A percentile compares a stretch with the other conserved stretches of the same genome.
Conservation (phyloP, 441 rosid species). For the Brassica hybrid region DNA sequence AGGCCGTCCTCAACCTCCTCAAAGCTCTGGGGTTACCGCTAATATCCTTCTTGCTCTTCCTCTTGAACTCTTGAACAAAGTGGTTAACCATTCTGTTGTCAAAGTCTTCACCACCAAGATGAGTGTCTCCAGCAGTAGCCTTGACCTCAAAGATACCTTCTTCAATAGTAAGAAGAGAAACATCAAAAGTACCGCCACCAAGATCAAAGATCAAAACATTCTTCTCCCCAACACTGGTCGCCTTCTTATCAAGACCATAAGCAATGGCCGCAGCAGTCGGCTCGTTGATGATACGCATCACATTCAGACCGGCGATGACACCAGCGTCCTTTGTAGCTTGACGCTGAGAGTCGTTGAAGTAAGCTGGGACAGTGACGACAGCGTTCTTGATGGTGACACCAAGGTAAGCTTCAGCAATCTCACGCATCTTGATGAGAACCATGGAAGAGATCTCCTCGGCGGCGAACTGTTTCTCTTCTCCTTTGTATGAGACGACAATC, state of each 20-base stretch:
- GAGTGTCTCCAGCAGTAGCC: neutral
- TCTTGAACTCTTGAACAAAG: constrained; percentile 75
- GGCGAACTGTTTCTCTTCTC: neutral
- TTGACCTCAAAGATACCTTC: neutral
- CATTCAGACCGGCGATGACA: constrained; percentile 68
- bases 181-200: neutral
- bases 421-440: too few species aligned
- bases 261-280: neutral
- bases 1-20: constrained; percentile 63
- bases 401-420: too few species aligned
- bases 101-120: constrained; percentile 57
- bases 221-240: neutral
- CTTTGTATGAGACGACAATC: too few species aligned
- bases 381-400: too few species aligned
- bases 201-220: neutral
- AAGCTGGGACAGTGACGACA: too few species aligned
- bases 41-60: constrained; percentile 76
- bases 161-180: neutral
- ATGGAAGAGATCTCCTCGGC: neutral
- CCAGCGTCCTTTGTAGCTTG: constrained; percentile 79
- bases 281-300: constrained; percentile 61
- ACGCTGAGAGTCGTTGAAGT: constrained; percentile 58
- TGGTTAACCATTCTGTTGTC: constrained; percentile 81
- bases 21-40: constrained; percentile 72
- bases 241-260: constrained; percentile 1